Conservation (phyloP, 73 alveolate genomes). For the Paramecium tetraurelia region DNA sequence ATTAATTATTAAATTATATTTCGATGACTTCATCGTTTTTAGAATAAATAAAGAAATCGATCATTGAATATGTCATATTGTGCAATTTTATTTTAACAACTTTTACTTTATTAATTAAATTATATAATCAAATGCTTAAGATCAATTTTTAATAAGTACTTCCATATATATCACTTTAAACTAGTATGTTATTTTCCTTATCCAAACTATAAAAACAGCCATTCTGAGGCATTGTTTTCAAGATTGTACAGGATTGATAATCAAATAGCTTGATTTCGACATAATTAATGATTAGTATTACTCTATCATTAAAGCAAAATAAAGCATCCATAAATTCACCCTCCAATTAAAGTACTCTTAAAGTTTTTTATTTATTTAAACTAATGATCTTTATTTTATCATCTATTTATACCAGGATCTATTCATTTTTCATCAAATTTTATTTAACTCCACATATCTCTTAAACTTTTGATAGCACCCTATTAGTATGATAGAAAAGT, state of each 20-base stretch:
- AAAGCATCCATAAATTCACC: not conserved
- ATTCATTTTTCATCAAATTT: not conserved
- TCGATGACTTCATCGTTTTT: not conserved
- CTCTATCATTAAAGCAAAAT: not conserved
- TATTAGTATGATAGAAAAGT: not conserved
- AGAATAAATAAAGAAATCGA: not conserved
- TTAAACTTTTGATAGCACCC: not conserved
- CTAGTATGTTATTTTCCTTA: not conserved
- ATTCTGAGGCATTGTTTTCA: not conserved
- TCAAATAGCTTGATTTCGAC: not conserved
- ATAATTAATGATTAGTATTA: not conserved
- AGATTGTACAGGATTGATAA: not conserved
- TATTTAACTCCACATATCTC: not conserved
- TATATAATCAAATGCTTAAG: not conserved
- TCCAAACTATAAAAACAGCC: not conserved
- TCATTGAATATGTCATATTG: not conserved
- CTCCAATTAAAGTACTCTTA: not conserved
- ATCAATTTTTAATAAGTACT: not conserved
- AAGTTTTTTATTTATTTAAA: not conserved
- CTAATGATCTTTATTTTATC: not conserved
- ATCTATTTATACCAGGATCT: not conserved
- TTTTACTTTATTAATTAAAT: not conserved
- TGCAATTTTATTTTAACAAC: not conserved
- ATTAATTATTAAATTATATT: not conserved
- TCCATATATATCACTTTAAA: not conserved